Percentiles rank a stretch among this genome's conserved stretches.
Evolutionary conservation across 2,329 filamentous ascomycete genomes (phyloP).

Genomic region (Xylaria digitata): DNA sequence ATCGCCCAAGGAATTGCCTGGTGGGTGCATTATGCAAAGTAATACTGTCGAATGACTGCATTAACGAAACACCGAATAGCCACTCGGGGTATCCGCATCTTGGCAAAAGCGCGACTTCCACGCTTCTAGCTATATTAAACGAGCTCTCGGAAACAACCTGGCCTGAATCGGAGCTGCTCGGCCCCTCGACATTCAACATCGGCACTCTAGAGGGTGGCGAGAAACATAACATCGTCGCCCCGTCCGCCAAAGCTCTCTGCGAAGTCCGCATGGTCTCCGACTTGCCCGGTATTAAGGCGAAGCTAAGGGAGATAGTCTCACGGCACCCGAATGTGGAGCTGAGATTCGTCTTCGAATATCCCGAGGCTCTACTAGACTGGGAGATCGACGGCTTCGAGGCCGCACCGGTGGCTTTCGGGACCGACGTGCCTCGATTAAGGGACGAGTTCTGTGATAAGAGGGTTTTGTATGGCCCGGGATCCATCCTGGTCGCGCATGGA

Average conservation of each 20-base stretch:
- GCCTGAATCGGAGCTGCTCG: constrained; percentile 53
- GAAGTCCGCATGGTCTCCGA: constrained; percentile 54
- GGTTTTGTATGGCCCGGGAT: constrained; percentile 55
- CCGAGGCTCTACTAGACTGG: constrained; percentile 54
- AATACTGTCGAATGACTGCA: neutral
- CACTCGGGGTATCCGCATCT: constrained; percentile 53
- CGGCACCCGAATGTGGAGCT: constrained; percentile 50
- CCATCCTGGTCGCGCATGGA: constrained; percentile 54
- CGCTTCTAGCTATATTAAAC: constrained; percentile 49
- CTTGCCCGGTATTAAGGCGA: constrained; percentile 50
- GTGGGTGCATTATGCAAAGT: constrained; percentile 28
- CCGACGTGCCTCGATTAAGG: constrained; percentile 53
- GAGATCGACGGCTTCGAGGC: constrained; percentile 54
- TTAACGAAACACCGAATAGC: constrained; percentile 27
- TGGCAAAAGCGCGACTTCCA: constrained; percentile 50
- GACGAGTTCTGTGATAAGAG: constrained; percentile 46
- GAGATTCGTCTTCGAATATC: constrained; percentile 52
- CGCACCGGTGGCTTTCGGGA: constrained; percentile 53
- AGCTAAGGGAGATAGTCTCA: constrained; percentile 50
- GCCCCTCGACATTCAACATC: constrained; percentile 55
- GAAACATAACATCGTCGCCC: constrained; percentile 55
- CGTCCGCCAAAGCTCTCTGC: constrained; percentile 54
- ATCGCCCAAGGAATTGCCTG: constrained; percentile 46
- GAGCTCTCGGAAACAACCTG: constrained; percentile 49
- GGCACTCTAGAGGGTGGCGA: constrained; percentile 54